Percentiles rank a stretch among this genome's conserved stretches.
phyloP scores from a whole-genome alignment of 345 rosid species.

The Linum lewisii region DNA sequence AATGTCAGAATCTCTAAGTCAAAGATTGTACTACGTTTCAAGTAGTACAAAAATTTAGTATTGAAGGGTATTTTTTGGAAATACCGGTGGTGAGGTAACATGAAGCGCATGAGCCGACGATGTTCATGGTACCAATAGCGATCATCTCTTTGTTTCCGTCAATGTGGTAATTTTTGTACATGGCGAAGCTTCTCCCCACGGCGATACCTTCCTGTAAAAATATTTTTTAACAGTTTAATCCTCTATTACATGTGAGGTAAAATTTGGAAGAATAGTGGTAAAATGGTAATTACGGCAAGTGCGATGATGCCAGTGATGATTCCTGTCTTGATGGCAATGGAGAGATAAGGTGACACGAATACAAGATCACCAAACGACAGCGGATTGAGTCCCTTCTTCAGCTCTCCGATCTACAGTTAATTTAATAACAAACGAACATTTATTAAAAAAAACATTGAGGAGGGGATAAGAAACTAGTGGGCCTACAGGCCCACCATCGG shows the following conservation, averaged over 20 bases:
- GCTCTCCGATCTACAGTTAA: conserved; percentile 53
- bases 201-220: conserved; percentile 94
- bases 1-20: too few relatives aligned
- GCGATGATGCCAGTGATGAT: conserved; percentile 77
- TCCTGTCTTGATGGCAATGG: conserved; percentile 62
- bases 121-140: conserved; percentile 89
- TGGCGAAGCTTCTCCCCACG: conserved; percentile 88
- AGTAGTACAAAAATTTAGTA: too few relatives aligned
- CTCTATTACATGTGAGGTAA: too few relatives aligned
- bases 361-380: conserved; percentile 50
- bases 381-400: conserved; percentile 88
- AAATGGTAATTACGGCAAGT: conserved; percentile 54
- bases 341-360: conserved; percentile 56
- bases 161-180: conserved; percentile 78
- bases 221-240: too few relatives aligned
- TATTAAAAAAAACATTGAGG: neutral
- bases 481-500: neutral
- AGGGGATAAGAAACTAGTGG: neutral
- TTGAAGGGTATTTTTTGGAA: neutral
- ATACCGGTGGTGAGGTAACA: conserved; percentile 82
- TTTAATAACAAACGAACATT: neutral
- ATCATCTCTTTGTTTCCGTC: conserved; percentile 99
- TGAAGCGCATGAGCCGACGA: conserved; percentile 84
- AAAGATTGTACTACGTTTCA: too few relatives aligned
- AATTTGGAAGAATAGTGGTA: neutral